phyloP scores from a whole-genome alignment of 371 early-diverging fungal genomes.

The Saksenaea vasiformis region DNA sequence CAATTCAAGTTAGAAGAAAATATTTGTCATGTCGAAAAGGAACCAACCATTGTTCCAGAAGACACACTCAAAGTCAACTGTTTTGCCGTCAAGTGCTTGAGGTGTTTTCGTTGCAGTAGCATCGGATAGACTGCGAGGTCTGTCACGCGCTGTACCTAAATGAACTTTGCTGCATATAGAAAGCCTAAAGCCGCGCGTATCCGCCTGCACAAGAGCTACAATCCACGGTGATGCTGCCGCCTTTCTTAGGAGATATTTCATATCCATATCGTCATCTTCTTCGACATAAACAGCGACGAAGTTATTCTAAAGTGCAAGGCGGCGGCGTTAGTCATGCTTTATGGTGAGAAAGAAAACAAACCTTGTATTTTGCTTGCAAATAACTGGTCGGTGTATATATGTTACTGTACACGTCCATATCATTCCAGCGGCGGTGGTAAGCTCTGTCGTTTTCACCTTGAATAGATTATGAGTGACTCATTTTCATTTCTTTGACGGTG shows the following conservation, averaged over 20 bases:
- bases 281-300: constrained; percentile 49
- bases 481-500: neutral
- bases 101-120: neutral
- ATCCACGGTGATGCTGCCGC: constrained; percentile 35
- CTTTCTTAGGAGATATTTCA: constrained; percentile 1
- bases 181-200: constrained; percentile 41
- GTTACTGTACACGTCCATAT: constrained; percentile 25
- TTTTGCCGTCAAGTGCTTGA: constrained; percentile 6
- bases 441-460: constrained; percentile 19
- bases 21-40: too few species aligned
- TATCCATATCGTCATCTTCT: constrained; percentile 23
- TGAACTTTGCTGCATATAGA: constrained; percentile 23
- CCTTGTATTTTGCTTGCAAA: constrained; percentile 27
- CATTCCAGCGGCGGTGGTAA: constrained; percentile 32
- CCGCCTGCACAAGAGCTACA: constrained; percentile 38
- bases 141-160: neutral
- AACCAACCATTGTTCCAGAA: constrained; percentile 52
- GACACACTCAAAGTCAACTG: constrained; percentile 40
- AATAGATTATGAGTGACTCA: neutral
- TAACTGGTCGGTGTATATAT: constrained; percentile 31
- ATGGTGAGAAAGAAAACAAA: constrained; percentile 15
- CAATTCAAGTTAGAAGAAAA: neutral
- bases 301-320: constrained; percentile 30
- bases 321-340: neutral
- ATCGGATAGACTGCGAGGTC: neutral